Percentiles rank a stretch among this genome's conserved stretches.
Evolutionary conservation across 164 flowering plant genomes (phyloP).

Genomic region (Sedum album): DNA sequence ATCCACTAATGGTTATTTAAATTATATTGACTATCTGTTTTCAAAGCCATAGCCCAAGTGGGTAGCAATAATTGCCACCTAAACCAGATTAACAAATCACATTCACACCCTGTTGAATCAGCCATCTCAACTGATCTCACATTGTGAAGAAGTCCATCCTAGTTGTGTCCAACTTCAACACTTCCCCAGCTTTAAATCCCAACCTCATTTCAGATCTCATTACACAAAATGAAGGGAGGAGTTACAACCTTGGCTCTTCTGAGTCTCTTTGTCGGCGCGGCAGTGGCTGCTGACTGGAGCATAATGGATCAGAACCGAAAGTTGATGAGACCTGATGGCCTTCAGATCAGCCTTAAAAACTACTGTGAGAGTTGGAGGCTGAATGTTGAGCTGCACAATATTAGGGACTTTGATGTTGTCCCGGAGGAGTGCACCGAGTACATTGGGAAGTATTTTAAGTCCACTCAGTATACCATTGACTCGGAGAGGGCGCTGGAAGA

Average conservation of each 20-base stretch:
- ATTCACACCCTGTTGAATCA: not conserved
- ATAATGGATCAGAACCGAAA: constrained; percentile 26
- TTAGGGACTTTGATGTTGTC: constrained; percentile 45
- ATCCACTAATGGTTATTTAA: not conserved
- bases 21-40: not conserved
- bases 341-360: constrained; percentile 37
- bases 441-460: constrained; percentile 62
- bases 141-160: not conserved
- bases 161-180: not conserved
- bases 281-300: constrained; percentile 45
- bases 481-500: constrained; percentile 43
- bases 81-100: constrained; percentile 1
- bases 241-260: constrained; percentile 10
- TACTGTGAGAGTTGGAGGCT: constrained; percentile 82
- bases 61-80: constrained; percentile 3
- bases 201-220: not conserved
- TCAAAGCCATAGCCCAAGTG: not conserved
- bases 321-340: constrained; percentile 10
- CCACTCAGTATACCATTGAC: constrained; percentile 59
- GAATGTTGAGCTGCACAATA: constrained; percentile 75
- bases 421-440: constrained; percentile 57
- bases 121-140: not conserved
- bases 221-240: constrained; percentile 1
- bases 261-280: constrained; percentile 15
- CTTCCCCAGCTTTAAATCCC: not conserved